Evolutionary conservation across 345 rosid species (phyloP), one percentile per base, ranked within the genome.

Genomic region (Atalantia buxifolia): DNA sequence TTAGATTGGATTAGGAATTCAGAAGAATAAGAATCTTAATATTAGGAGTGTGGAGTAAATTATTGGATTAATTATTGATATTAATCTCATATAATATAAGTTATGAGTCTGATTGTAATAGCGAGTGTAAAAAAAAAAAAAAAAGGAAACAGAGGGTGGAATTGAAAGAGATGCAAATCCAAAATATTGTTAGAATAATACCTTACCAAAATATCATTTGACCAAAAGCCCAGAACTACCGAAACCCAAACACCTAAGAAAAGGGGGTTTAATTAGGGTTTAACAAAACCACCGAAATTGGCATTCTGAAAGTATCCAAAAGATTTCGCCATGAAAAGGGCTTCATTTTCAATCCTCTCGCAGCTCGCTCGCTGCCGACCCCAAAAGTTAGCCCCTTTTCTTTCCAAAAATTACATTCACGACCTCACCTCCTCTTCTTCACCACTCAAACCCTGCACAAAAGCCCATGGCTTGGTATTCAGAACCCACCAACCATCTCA

Each of bases 291-390:
- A 31, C 67, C 36, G 71, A 50, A 57, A 45, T 13, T 45, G 5
- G 50, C 50, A 35, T 38, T 57, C 35, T 38, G 3, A 13, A 38
- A 75, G 59, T 65, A 33, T 40, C 30, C 76, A 50, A 62, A 50
- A 30, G 76, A 33, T 30, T 82, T 67, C 84, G 61, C 83, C 84
- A 93, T 91, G 97, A 90, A 71, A 81, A 81, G 84, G 72, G 83
- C 83, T 72, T 91, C 95, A 31, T 66, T 86, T 80, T 88, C 88
- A 13, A 86, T 91, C 30, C 77, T 93, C 62, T 89, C 90, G 31
- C 88, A 76, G 71, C 62, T 88, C 40, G 62, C 80, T 74, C 77
- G 82, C 79, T 90, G 69, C 62, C 85, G 81, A 61, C 31, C 77
- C 81, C 80, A 80, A 71, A 40, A 84, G 55, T 21, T 79, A 57